phyloP scores from a whole-genome alignment of 805 yeast genomes.

The Kodamaea lidongshanica region DNA sequence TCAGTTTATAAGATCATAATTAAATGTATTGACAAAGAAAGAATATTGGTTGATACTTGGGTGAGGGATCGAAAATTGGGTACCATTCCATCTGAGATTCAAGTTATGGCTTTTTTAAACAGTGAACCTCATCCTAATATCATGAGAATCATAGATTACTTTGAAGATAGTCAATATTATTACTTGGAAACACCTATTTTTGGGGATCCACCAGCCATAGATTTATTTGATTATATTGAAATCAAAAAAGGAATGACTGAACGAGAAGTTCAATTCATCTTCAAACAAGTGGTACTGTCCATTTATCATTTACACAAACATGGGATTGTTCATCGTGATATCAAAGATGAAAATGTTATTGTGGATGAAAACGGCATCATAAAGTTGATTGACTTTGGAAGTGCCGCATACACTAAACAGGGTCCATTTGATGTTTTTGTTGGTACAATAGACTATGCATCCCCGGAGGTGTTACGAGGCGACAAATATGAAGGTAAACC shows the following conservation, averaged over 20 bases:
- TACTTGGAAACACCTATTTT: conserved; percentile 89
- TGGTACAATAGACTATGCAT: conserved; percentile 95
- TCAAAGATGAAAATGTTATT: conserved; percentile 90
- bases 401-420: conserved; percentile 82
- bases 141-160: conserved; percentile 78
- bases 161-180: conserved; percentile 85
- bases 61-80: conserved; percentile 87
- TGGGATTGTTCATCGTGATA: conserved; percentile 90
- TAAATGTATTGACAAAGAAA: conserved; percentile 85
- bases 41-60: conserved; percentile 96
- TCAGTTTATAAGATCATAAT: conserved; percentile 64
- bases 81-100: conserved; percentile 94
- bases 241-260: conserved; percentile 77
- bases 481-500: conserved; percentile 86
- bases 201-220: conserved; percentile 86
- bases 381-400: conserved; percentile 90
- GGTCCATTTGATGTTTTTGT: conserved; percentile 98
- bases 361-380: conserved; percentile 76
- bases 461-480: conserved; percentile 91
- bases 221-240: conserved; percentile 88
- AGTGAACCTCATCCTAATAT: conserved; percentile 81
- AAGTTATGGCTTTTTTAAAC: conserved; percentile 78
- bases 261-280: conserved; percentile 68
- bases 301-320: conserved; percentile 73
- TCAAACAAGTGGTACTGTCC: conserved; percentile 73